A percentile compares a stretch with the other conserved stretches of the same genome.
These are phyloP conservation scores for Piper betle DNA, from an alignment of 164 flowering plant species.

Conservation along the genomic window DNA sequence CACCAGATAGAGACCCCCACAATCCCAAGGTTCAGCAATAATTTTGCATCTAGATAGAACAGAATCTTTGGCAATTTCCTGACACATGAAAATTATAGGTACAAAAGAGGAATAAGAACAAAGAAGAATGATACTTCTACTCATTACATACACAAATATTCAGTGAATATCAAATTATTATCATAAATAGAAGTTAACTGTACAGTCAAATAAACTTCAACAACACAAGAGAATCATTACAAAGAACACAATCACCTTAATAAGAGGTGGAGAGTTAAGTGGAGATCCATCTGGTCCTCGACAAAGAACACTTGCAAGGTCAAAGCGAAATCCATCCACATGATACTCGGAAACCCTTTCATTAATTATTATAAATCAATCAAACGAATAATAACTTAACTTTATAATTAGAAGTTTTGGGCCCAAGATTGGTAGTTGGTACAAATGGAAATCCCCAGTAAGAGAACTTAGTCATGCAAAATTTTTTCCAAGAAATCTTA, in stretches of 20 bases:
- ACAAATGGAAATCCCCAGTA: too few species aligned
- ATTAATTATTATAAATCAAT: background rate
- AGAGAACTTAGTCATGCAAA: too few species aligned
- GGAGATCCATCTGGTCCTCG: conserved; percentile 93
- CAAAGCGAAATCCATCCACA: conserved; percentile 97
- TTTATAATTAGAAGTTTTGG: too few species aligned
- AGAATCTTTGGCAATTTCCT: conserved; percentile 94
- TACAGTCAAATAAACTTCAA: background rate
- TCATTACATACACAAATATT: too few species aligned
- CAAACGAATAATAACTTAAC: background rate
- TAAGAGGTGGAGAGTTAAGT: conserved; percentile 74
- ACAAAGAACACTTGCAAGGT: conserved; percentile 95
- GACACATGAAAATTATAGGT: conserved; percentile 9
- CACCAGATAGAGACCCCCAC: conserved; percentile 94
- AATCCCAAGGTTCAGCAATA: conserved; percentile 99
- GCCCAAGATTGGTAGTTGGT: too few species aligned
- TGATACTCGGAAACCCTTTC: conserved; percentile 86
- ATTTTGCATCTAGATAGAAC: conserved; percentile 75
- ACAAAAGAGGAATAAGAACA: background rate
- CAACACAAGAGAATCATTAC: background rate
- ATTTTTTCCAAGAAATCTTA: too few species aligned
- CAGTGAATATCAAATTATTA: too few species aligned
- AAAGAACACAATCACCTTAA: conserved; percentile 35
- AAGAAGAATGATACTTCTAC: background rate
- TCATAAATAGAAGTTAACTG: background rate